Conservation (phyloP, 208 protist genomes). For the Crithidia mellificae region DNA sequence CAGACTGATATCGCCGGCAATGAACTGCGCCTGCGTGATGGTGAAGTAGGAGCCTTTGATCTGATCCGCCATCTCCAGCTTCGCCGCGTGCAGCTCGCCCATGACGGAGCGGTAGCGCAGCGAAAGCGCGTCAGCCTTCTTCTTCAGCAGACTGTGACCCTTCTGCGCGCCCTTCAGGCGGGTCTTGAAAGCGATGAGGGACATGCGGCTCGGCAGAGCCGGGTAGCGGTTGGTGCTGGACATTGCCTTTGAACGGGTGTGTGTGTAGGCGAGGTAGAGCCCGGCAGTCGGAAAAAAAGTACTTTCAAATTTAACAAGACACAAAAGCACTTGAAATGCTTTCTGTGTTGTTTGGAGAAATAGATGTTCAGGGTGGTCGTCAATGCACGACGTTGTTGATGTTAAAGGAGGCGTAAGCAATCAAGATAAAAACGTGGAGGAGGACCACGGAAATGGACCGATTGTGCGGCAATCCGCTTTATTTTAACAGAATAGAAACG, state of each 20-base stretch:
- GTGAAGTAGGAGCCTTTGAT: conserved; percentile 94
- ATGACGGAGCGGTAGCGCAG: conserved; percentile 96
- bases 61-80: conserved; percentile 84
- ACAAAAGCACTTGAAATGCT: too few relatives aligned
- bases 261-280: too few relatives aligned
- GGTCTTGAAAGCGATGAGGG: conserved; percentile 92
- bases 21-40: conserved; percentile 96
- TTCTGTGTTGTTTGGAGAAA: too few relatives aligned
- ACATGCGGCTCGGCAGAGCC: conserved; percentile 92
- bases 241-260: conserved; percentile 53
- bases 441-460: too few relatives aligned
- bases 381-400: too few relatives aligned
- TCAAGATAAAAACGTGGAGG: too few relatives aligned
- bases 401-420: too few relatives aligned
- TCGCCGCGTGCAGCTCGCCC: conserved; percentile 92
- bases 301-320: not conserved
- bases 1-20: conserved; percentile 96
- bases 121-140: conserved; percentile 99
- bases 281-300: not conserved
- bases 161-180: conserved; percentile 97
- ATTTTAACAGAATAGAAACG: too few relatives aligned
- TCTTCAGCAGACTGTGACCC: conserved; percentile 99
- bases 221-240: conserved; percentile 85
- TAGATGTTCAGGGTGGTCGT: too few relatives aligned
- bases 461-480: too few relatives aligned